A percentile compares a stretch with the other conserved stretches of the same genome.
These are phyloP conservation scores for Ogataea degrootiae DNA, from an alignment of 805 yeast genomes.

Conservation along the genomic window DNA sequence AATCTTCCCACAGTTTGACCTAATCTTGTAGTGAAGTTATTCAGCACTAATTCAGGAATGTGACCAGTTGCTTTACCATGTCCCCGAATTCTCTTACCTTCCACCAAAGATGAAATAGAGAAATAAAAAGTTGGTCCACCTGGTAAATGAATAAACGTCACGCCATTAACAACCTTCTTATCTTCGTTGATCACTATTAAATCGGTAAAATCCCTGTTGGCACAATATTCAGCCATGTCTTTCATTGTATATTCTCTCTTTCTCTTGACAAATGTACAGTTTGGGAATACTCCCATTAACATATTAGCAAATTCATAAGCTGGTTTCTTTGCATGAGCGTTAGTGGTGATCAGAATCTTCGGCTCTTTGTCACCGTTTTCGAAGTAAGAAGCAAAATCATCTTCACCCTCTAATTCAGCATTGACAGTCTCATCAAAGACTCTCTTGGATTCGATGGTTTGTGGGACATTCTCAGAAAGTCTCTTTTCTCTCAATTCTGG, in stretches of 20 bases:
- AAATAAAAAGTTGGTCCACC: conserved; percentile 95
- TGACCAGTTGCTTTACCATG: conserved; percentile 92
- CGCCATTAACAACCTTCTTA: conserved; percentile 85
- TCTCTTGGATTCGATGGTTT: conserved; percentile 78
- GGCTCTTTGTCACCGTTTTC: conserved; percentile 53
- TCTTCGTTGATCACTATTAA: conserved; percentile 89
- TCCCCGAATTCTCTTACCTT: conserved; percentile 71
- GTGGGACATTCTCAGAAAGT: conserved; percentile 70
- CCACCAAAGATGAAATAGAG: conserved; percentile 69
- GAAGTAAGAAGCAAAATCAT: conserved; percentile 60
- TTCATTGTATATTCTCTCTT: conserved; percentile 78
- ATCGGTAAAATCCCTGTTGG: conserved; percentile 82
- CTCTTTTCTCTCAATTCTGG: conserved; percentile 82
- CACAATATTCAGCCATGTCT: conserved; percentile 80
- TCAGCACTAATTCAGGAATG: conserved; percentile 85
- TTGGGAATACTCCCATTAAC: conserved; percentile 79
- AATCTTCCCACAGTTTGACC: conserved; percentile 92
- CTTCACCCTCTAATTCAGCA: conserved; percentile 54
- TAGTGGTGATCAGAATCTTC: conserved; percentile 86
- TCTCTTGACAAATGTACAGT: conserved; percentile 80
- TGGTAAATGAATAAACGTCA: conserved; percentile 91
- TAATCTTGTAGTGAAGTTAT: conserved; percentile 86
- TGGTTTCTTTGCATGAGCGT: conserved; percentile 74
- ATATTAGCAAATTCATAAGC: conserved; percentile 91
- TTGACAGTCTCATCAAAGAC: conserved; percentile 81